Evolutionary conservation across 495 filamentous ascomycete genomes (phyloP).

Genomic region (Lasiosphaeria miniovina): DNA sequence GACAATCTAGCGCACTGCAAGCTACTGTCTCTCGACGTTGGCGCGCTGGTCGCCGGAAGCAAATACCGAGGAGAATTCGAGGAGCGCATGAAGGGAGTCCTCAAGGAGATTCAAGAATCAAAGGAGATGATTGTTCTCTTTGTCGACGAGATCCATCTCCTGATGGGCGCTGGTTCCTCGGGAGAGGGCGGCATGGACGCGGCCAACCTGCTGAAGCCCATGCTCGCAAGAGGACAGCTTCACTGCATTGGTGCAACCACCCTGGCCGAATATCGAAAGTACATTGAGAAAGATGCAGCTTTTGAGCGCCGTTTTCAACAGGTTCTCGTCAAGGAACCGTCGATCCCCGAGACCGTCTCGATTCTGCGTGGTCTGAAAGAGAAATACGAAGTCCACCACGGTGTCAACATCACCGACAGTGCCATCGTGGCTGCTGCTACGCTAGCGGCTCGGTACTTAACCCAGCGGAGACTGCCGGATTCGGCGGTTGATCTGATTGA

Average conservation of each 20-base stretch:
- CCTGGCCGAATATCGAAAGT: conserved; percentile 92
- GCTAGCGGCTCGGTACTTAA: conserved; percentile 88
- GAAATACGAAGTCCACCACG: conserved; percentile 95
- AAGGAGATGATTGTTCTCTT: conserved; percentile 97
- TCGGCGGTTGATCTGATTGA: conserved; percentile 96
- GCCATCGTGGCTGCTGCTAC: conserved; percentile 89
- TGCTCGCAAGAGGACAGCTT: conserved; percentile 91
- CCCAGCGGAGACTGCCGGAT: conserved; percentile 84
- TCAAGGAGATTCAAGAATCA: conserved; percentile 96
- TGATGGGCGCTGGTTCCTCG: conserved; percentile 92
- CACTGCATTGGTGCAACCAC: conserved; percentile 98
- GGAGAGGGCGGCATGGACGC: conserved; percentile 99
- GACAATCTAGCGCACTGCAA: conserved; percentile 94
- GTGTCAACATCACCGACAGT: conserved; percentile 90
- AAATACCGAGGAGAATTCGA: conserved; percentile 99
- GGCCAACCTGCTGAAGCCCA: conserved; percentile 94
- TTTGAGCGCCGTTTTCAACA: conserved; percentile 99
- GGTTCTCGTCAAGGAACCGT: conserved; percentile 90
- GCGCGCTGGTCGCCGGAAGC: conserved; percentile 90
- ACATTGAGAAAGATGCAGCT: conserved; percentile 97
- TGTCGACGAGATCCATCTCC: conserved; percentile 95
- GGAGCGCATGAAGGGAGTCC: conserved; percentile 96
- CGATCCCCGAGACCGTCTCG: conserved; percentile 85
- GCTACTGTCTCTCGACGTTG: conserved; percentile 90
- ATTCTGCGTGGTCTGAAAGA: conserved; percentile 97